Evolutionary conservation across 306 rosid genomes (phyloP), one percentile per base, ranked within the genome.

Genomic region (Vigna mungo): DNA sequence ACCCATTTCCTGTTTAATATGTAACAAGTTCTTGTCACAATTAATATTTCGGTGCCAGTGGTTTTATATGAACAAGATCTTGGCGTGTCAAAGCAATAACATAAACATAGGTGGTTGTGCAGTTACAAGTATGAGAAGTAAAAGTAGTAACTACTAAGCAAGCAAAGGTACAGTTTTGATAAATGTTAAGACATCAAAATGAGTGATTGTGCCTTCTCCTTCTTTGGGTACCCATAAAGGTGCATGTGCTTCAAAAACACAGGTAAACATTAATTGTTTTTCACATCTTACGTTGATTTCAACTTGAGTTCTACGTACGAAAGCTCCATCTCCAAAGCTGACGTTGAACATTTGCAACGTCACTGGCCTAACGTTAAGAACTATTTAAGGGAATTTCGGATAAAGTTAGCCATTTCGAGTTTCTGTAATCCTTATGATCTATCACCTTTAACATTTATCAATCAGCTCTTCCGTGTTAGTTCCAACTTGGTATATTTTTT

Each of bases 401-500:
- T 44, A 44, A 44, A 44, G 20, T 60, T 12, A 60, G 17, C 23
- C 47, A 16, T 39, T 23, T 80, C 43, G 2, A 43, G 14, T 0
- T 5, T 36, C 53, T 37, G n/a, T 17, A n/a, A 39, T 2, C 5
- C 16, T 63, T 20, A 15, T 49, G 13, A 43, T 37, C 32, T 18
- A 52, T 44, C 20, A 41, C 55, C 46, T 60, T 58, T 34, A 17
- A 25, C 53, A 62, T 52, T 55, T 49, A 15, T 16, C 55, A 62
- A 63, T 49, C 59, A 59, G 61, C 84, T 32, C 55, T 76, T 82
- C 54, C 46, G 74, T 76, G 69, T 53, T 41, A 70, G 68, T 54
- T 82, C 43, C 59, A 27, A 34, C 47, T 68, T 58, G 48, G 17
- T 47, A 27, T 27, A 0, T 73, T 79, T 67, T 79, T 65, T 63